phyloP scores from a whole-genome alignment of 805 yeast genomes.

The Kuraishia cidri region DNA sequence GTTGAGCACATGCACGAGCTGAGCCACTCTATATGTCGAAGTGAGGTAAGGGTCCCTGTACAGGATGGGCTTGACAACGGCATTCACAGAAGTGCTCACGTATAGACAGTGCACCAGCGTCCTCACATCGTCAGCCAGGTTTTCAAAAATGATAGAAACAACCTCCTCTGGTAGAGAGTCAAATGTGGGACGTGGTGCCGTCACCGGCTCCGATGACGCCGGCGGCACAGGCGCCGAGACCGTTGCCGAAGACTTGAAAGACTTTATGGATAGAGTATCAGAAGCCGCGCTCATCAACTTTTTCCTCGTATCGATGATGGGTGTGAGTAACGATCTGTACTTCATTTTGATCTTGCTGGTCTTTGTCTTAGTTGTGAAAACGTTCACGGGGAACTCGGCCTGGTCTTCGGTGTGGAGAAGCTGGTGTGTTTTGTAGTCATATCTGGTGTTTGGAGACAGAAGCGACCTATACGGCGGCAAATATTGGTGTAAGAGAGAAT shows the following conservation, averaged over 20 bases:
- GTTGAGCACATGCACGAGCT: conserved; percentile 63
- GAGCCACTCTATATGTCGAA: conserved; percentile 74
- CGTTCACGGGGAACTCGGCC: conserved; percentile 14
- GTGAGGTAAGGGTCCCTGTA: conserved; percentile 48
- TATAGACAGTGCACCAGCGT: conserved; percentile 36
- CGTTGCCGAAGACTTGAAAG: conserved; percentile 18
- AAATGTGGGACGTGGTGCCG: conserved; percentile 9
- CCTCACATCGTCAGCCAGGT: conserved; percentile 24
- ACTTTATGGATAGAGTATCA: conserved; percentile 28
- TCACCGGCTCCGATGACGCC: background rate
- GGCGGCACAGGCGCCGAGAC: conserved; percentile 1
- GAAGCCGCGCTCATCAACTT: conserved; percentile 30
- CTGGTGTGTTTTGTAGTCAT: conserved; percentile 40
- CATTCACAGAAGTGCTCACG: conserved; percentile 41
- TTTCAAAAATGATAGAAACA: conserved; percentile 23
- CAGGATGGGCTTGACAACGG: conserved; percentile 41
- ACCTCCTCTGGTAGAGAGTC: conserved; percentile 34
- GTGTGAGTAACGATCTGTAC: conserved; percentile 34
- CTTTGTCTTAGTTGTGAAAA: background rate
- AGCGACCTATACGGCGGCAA: conserved; percentile 47
- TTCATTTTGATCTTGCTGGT: conserved; percentile 30
- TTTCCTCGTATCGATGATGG: conserved; percentile 15
- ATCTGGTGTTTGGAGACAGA: conserved; percentile 35
- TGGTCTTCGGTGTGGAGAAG: conserved; percentile 18
- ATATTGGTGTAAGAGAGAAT: conserved; percentile 10